Evolutionary conservation across 495 filamentous ascomycete genomes (phyloP), one percentile per base, ranked within the genome.

Genomic region (Penicillium steckii): DNA sequence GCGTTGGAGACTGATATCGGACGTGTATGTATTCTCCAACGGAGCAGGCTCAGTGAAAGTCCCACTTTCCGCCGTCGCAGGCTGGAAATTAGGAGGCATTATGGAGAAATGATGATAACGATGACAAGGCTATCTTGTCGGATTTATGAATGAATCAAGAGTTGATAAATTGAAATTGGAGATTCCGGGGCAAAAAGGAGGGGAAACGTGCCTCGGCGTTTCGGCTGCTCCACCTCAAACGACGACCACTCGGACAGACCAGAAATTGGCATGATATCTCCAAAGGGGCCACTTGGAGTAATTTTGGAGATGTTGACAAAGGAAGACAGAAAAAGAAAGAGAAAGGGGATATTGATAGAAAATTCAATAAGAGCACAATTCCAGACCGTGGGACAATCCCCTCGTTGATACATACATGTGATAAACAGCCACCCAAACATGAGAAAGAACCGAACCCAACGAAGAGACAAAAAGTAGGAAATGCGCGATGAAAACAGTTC

Each of bases 1-100:
- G 7, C 66, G 51, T 32, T 60, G 57, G 2, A 72, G 54, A 53
- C 61, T 66, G 8, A 43, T 50, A 29, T 72, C 69, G 0, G 69
- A 65, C 1, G 67, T 67, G 44, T 69, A 70, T 0, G 65, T 67
- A 15, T 72, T 72, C 29, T 59, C 56, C 32, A 72, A 37, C 6
- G 58, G 53, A 9, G 29, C 48, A 1, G 64, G 69, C 12, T 61
- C 45, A 4, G 67, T 72, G 37, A 72, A 55, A 38, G 61, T 63
- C 9, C 69, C 69, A n/a, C 29, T 64, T 8, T 64, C 65, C 17
- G 64, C 69, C 9, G 69, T 70, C 13, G 69, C 69, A 6, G 67
- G 65, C 32, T 57, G 55, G 35, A 15, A 48, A 33, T 3, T 37
- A 81, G 57, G 85, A 82, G 69, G 83, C 81, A 52, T 59, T 59